phyloP scores from a whole-genome alignment of 169 alveolate genomes.

The Hepatocystis sp. region DNA sequence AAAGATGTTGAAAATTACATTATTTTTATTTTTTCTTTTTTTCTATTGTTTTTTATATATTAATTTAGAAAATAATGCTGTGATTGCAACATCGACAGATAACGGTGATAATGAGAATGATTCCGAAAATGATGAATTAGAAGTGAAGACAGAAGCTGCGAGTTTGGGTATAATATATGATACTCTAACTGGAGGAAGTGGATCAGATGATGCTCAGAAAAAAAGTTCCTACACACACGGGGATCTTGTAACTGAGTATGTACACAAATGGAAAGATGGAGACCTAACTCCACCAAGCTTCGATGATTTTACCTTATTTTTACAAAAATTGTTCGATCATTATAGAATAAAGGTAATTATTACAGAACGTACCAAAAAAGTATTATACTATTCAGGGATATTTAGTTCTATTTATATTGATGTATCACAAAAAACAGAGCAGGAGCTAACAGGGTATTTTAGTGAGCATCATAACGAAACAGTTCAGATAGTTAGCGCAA shows the following conservation, averaged over 20 bases:
- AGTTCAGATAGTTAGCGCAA: too few species aligned
- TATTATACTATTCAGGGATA: conserved; percentile 44
- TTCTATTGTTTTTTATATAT: conserved; percentile 13
- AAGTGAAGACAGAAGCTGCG: too few species aligned
- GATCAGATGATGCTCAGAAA: too few species aligned
- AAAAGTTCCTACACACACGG: too few species aligned
- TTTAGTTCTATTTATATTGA: conserved; percentile 33
- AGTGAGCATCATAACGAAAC: too few species aligned
- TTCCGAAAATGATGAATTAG: too few species aligned
- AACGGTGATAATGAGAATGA: too few species aligned
- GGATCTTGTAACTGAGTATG: too few species aligned
- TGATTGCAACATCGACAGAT: conserved; percentile 18
- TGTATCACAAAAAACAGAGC: conserved; percentile 7
- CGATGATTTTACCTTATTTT: conserved; percentile 36
- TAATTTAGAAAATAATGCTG: too few species aligned
- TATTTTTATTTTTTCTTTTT: conserved; percentile 13
- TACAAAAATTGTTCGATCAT: conserved; percentile 15
- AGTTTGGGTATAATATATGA: too few species aligned
- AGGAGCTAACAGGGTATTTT: conserved; percentile 17
- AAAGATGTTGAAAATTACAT: conserved; percentile 11
- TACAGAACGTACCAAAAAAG: conserved; percentile 26
- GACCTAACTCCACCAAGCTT: conserved; percentile 15
- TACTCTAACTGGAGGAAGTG: too few species aligned
- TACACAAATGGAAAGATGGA: too few species aligned
- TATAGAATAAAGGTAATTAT: conserved; percentile 11